Conservation (phyloP, 345 rosid species). For the Noccaea caerulescens region DNA sequence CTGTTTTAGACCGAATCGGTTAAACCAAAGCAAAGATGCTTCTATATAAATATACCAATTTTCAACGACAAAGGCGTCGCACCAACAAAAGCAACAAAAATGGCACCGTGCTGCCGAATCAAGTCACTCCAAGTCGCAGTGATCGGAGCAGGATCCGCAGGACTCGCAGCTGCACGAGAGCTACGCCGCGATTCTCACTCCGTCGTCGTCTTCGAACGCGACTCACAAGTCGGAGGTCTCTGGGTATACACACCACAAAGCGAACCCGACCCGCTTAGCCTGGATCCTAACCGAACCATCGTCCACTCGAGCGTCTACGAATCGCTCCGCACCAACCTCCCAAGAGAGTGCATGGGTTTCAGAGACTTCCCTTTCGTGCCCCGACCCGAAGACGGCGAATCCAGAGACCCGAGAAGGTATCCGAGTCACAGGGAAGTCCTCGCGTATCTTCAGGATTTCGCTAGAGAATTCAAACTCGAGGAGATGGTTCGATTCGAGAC, state of each 20-base stretch:
- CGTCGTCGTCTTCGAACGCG: constrained; percentile 72
- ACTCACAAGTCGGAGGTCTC: constrained; percentile 65
- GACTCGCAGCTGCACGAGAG: constrained; percentile 76
- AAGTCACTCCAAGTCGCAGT: constrained; percentile 66
- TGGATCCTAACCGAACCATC: constrained; percentile 61
- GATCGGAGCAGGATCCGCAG: constrained; percentile 89
- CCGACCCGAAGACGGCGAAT: constrained; percentile 27
- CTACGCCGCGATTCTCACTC: constrained; percentile 69
- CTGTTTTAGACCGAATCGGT: constrained; percentile 13
- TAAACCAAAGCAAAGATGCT: background rate
- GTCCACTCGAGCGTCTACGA: constrained; percentile 72
- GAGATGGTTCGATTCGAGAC: constrained; percentile 69
- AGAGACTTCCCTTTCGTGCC: constrained; percentile 69
- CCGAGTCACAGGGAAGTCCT: constrained; percentile 80
- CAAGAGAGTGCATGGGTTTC: constrained; percentile 88
- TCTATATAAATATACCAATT: background rate
- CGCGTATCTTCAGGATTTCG: constrained; percentile 65
- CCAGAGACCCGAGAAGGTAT: constrained; percentile 68
- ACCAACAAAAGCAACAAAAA: background rate
- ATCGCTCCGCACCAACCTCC: constrained; percentile 87
- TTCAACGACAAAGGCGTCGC: background rate
- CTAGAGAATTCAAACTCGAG: constrained; percentile 59
- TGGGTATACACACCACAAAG: constrained; percentile 70
- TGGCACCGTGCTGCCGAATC: constrained; percentile 21
- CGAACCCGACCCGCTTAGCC: constrained; percentile 71